A percentile compares a stretch with the other conserved stretches of the same genome.
phyloP scores from a whole-genome alignment of 257 asterid species.

The Solanum stenotomum region DNA sequence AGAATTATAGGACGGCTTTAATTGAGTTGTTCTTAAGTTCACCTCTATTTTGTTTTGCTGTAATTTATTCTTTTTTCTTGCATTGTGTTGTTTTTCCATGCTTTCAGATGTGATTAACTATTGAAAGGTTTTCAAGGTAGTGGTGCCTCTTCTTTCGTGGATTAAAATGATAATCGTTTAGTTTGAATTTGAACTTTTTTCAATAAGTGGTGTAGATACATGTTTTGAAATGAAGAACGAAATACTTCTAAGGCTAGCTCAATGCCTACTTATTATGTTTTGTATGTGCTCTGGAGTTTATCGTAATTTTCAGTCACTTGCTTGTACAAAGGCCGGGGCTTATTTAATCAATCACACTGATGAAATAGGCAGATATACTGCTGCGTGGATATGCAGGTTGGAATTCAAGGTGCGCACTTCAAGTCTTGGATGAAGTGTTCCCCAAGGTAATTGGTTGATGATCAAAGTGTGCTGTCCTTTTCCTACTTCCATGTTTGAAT shows the following conservation, averaged over 20 bases:
- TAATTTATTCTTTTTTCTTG: not conserved
- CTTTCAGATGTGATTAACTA: not conserved
- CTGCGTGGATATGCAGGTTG: constrained; percentile 69
- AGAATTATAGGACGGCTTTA: not conserved
- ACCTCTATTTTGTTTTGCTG: not conserved
- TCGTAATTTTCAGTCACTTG: not conserved
- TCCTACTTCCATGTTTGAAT: not conserved
- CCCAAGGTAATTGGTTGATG: constrained; percentile 41
- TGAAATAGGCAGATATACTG: constrained; percentile 52
- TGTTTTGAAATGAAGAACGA: not conserved
- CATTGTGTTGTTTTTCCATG: not conserved
- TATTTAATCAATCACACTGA: not conserved
- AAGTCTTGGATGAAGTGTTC: constrained; percentile 48
- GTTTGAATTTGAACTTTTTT: not conserved
- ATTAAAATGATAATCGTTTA: not conserved
- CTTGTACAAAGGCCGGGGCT: not conserved
- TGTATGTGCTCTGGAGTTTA: not conserved
- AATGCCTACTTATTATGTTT: not conserved
- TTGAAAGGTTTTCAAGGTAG: not conserved
- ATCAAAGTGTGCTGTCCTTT: not conserved
- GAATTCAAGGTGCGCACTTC: constrained; percentile 59
- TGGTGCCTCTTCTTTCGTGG: not conserved
- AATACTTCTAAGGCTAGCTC: not conserved
- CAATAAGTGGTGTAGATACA: not conserved
- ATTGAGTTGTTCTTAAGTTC: not conserved